Percentiles rank a stretch among this genome's conserved stretches.
phyloP scores from a whole-genome alignment of 1,284 basidiomycete genomes.

The Vanrija sp. region DNA sequence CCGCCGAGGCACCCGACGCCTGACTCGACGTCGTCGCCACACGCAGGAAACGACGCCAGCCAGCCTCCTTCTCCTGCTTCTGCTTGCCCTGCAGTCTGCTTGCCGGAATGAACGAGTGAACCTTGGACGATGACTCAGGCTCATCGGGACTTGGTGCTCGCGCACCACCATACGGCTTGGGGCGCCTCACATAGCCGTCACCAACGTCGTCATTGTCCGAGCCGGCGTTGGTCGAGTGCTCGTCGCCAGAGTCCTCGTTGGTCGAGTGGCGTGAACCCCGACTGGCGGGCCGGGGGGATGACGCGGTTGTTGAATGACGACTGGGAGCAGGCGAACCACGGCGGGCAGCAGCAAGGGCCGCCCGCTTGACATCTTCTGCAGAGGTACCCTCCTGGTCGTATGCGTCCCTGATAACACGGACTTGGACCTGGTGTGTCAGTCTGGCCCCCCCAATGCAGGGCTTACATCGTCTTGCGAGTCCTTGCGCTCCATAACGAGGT shows the following conservation, averaged over 20 bases:
- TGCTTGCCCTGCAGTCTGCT: conserved; percentile 1
- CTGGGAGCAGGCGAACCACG: neutral
- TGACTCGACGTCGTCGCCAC: conserved; percentile 5
- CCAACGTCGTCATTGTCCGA: conserved; percentile 10
- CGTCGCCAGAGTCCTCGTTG: neutral
- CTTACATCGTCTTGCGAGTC: conserved; percentile 53
- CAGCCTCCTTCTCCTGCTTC: conserved; percentile 2
- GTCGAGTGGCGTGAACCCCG: neutral
- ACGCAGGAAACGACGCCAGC: conserved; percentile 18
- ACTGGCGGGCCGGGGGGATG: neutral
- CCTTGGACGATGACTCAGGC: neutral
- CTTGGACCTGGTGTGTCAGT: too few species aligned
- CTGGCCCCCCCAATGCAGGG: too few species aligned
- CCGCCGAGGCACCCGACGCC: neutral
- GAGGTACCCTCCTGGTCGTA: neutral
- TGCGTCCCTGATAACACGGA: neutral
- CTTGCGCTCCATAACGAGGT: conserved; percentile 63
- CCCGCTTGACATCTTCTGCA: neutral
- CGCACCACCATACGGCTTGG: conserved; percentile 1
- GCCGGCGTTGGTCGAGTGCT: conserved; percentile 17
- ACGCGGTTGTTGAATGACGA: neutral
- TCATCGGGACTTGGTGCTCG: neutral
- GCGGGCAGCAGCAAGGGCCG: neutral
- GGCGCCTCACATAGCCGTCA: conserved; percentile 11
- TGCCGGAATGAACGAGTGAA: conserved; percentile 19